These are phyloP conservation scores for Trichopus zeylanicus DNA, from an alignment of 116 monocot genomes.

Conservation along the genomic window DNA sequence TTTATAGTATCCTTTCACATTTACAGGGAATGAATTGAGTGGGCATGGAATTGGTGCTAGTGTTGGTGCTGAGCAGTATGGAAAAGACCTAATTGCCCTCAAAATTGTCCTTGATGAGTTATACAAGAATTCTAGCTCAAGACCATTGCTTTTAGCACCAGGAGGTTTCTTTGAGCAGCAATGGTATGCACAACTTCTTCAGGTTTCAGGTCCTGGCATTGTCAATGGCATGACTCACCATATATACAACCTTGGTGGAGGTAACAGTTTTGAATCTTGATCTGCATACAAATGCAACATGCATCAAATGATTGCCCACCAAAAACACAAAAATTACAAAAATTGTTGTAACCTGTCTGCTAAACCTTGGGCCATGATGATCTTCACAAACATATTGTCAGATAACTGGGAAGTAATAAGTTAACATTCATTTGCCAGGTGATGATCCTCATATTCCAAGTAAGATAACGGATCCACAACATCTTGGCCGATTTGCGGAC, in stretches of 20 bases:
- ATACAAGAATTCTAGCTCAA: constrained; percentile 20
- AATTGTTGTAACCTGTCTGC: too few relatives aligned
- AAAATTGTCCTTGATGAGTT: constrained; percentile 32
- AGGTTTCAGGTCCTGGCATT: constrained; percentile 50
- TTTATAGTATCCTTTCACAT: too few relatives aligned
- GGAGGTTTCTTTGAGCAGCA: constrained; percentile 79
- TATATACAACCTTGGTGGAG: constrained; percentile 85
- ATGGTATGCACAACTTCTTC: constrained; percentile 76
- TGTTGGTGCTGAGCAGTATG: constrained; percentile 44
- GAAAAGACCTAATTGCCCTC: constrained; percentile 40
- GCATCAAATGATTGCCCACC: too few relatives aligned
- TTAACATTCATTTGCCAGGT: constrained; percentile 25
- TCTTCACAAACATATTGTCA: background rate
- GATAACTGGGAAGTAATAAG: background rate
- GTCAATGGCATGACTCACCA: constrained; percentile 71
- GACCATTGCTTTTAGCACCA: constrained; percentile 57
- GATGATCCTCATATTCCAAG: constrained; percentile 35
- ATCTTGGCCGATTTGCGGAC: constrained; percentile 25
- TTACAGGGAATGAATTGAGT: constrained; percentile 62
- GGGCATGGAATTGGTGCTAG: constrained; percentile 54
- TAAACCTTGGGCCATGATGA: too few relatives aligned
- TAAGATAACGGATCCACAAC: constrained; percentile 43
- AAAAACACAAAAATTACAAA: too few relatives aligned
- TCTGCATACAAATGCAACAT: too few relatives aligned
- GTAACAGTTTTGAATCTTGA: constrained; percentile 13